Evolutionary conservation across 2,329 filamentous ascomycete genomes (phyloP).

Genomic region (Leptographium flavum): DNA sequence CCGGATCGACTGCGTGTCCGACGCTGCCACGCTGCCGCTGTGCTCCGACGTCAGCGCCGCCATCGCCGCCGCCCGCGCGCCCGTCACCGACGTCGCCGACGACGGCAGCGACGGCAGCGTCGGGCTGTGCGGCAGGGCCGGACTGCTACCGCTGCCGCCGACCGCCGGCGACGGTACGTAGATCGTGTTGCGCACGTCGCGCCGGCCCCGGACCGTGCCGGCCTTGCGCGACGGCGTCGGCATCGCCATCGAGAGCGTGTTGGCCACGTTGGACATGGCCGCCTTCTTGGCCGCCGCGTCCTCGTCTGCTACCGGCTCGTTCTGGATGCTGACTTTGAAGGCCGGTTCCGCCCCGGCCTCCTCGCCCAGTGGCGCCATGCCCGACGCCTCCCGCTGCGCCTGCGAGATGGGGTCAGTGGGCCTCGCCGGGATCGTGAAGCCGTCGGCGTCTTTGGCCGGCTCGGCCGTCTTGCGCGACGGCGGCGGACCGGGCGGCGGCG

Average conservation of each 20-base stretch:
- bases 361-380: constrained; percentile 28
- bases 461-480: constrained; percentile 25
- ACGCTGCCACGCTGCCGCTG: constrained; percentile 42
- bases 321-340: constrained; percentile 70
- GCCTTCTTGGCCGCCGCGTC: constrained; percentile 60
- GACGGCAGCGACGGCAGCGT: constrained; percentile 14
- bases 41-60: constrained; percentile 48
- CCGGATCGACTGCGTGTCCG: constrained; percentile 82
- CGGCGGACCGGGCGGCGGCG: constrained; percentile 37
- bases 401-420: constrained; percentile 54
- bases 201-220: constrained; percentile 71
- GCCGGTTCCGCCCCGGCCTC: constrained; percentile 47
- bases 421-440: constrained; percentile 57
- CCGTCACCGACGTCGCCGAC: no score
- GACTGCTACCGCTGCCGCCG: background rate
- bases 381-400: constrained; percentile 49
- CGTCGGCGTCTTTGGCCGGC: constrained; percentile 54
- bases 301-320: constrained; percentile 64
- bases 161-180: constrained; percentile 51
- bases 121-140: constrained; percentile 15
- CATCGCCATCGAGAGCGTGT: constrained; percentile 51
- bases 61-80: constrained; percentile 31
- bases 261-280: constrained; percentile 61
- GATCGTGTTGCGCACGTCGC: constrained; percentile 85
- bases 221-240: constrained; percentile 54